A percentile compares a stretch with the other conserved stretches of the same genome.
Conservation (phyloP, 2,329 filamentous ascomycete species). For the Epichloe sibirici region DNA sequence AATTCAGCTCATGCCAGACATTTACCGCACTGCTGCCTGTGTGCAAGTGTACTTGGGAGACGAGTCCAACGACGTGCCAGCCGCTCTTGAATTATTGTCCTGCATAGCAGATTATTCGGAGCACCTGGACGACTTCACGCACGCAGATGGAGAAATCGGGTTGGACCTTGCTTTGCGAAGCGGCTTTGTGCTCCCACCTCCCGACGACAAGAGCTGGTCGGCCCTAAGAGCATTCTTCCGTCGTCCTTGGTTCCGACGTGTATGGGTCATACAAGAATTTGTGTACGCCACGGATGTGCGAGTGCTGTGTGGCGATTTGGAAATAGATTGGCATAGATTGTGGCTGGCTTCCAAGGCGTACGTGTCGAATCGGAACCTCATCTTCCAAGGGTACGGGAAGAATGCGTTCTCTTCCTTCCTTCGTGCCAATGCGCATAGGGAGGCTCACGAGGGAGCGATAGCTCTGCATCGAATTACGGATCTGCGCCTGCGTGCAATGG, state of each 20-base stretch:
- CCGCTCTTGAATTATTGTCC: conserved; percentile 2
- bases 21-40: conserved; percentile 5
- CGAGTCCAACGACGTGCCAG: conserved; percentile 2
- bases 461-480: conserved; percentile 3
- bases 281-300: conserved; percentile 6
- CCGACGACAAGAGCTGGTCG: conserved; percentile 3
- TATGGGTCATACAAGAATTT: conserved; percentile 10
- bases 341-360: conserved; percentile 8
- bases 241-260: conserved; percentile 8
- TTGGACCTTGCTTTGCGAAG: conserved; percentile 2
- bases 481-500: conserved; percentile 6
- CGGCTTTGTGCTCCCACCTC: conserved; percentile 4
- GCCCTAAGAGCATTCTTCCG: conserved; percentile 7
- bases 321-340: conserved; percentile 6
- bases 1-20: conserved; percentile 8
- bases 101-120: conserved; percentile 6
- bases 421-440: conserved; percentile 1
- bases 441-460: conserved; percentile 5
- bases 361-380: conserved; percentile 5
- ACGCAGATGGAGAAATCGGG: conserved; percentile 5
- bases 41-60: conserved; percentile 7
- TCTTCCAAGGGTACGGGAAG: conserved; percentile 3
- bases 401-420: neutral
- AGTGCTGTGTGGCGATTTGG: conserved; percentile 5
- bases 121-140: conserved; percentile 4